These are phyloP conservation scores for Periconia macrospinosa DNA, from an alignment of 2,329 filamentous ascomycete genomes.

Conservation along the genomic window DNA sequence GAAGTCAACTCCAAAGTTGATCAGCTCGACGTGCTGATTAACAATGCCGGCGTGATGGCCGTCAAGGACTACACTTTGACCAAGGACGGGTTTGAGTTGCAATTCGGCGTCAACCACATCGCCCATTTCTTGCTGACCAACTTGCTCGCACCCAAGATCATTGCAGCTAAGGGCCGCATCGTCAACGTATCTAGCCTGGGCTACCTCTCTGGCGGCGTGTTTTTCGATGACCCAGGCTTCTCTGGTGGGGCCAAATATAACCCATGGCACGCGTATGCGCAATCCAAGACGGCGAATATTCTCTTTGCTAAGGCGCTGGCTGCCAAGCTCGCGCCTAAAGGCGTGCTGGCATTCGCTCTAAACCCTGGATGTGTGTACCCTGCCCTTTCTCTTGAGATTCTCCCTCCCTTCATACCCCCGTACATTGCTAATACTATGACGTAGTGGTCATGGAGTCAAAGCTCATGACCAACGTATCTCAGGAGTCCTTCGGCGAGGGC, in stretches of 20 bases:
- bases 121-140: conserved; percentile 49
- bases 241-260: not conserved
- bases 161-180: too few relatives aligned
- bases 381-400: too few relatives aligned
- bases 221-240: not conserved
- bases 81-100: conserved; percentile 37
- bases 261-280: conserved; percentile 15
- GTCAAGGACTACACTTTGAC: conserved; percentile 17
- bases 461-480: too few relatives aligned
- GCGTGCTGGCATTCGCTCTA: conserved; percentile 12
- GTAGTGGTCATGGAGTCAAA: not conserved
- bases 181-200: too few relatives aligned
- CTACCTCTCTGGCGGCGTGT: too few relatives aligned
- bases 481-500: too few relatives aligned
- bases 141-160: conserved; percentile 41
- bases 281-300: conserved; percentile 17
- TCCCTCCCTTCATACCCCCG: too few relatives aligned
- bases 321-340: not conserved
- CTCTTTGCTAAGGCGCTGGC: conserved; percentile 11
- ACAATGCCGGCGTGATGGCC: conserved; percentile 38
- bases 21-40: too few relatives aligned
- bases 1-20: too few relatives aligned
- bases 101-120: conserved; percentile 51
- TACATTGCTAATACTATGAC: conserved; percentile 2
- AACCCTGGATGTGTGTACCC: conserved; percentile 11